phyloP scores from a whole-genome alignment of 1,284 basidiomycete genomes.

The Cryptococcus wingfieldii region DNA sequence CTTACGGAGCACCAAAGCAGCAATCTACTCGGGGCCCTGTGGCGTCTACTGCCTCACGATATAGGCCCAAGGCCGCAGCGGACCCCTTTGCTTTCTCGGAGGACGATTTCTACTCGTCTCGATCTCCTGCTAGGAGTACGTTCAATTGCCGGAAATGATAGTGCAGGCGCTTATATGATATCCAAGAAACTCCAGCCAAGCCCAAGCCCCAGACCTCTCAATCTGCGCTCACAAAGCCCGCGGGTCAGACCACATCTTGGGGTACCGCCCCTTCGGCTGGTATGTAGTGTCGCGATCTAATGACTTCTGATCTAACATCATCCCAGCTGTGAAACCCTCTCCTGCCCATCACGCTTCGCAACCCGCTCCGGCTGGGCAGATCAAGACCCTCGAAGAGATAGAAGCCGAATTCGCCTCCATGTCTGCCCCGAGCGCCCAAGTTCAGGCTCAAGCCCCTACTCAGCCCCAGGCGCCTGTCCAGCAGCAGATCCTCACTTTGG shows the following conservation, averaged over 20 bases:
- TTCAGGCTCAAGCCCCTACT: conserved; percentile 4
- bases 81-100: conserved; percentile 49
- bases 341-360: conserved; percentile 22
- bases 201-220: conserved; percentile 13
- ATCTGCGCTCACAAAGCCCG: conserved; percentile 22
- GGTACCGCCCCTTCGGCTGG: conserved; percentile 34
- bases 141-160: not conserved
- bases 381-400: conserved; percentile 83
- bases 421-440: conserved; percentile 7
- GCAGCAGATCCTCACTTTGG: conserved; percentile 42
- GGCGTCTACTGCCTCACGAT: conserved; percentile 40
- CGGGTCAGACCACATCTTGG: conserved; percentile 49
- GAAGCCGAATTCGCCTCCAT: conserved; percentile 74
- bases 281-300: conserved; percentile 2
- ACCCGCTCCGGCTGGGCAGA: conserved; percentile 50
- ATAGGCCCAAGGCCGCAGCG: conserved; percentile 33
- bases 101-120: conserved; percentile 46
- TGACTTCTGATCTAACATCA: conserved; percentile 19
- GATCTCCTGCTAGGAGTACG: conserved; percentile 33
- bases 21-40: conserved; percentile 18
- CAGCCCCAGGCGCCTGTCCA: conserved; percentile 5
- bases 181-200: conserved; percentile 12
- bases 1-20: not conserved
- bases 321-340: conserved; percentile 44
- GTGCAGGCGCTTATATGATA: conserved; percentile 3